Evolutionary conservation across 1,284 basidiomycete species (phyloP).

Genomic region (Crepidotus sp.): DNA sequence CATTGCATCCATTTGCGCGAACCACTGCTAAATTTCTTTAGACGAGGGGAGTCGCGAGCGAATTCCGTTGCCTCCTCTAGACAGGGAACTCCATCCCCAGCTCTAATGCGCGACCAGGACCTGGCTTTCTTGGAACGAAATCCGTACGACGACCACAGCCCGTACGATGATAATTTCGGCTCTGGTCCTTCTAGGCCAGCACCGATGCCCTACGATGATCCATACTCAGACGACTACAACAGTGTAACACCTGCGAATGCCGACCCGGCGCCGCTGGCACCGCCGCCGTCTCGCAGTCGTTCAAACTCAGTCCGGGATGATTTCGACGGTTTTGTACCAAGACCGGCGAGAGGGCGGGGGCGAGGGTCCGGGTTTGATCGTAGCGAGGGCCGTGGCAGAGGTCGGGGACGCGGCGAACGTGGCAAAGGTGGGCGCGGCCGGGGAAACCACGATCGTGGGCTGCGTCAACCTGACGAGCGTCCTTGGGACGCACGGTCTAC

Average conservation of each 20-base stretch:
- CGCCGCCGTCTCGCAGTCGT: constrained; percentile 11
- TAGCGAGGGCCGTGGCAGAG: constrained; percentile 22
- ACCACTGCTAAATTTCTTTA: constrained; percentile 21
- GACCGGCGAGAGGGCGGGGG: constrained; percentile 20
- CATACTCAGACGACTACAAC: constrained; percentile 47
- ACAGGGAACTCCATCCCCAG: constrained; percentile 40
- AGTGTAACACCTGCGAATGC: background rate
- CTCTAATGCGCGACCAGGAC: constrained; percentile 47
- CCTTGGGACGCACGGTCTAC: constrained; percentile 6
- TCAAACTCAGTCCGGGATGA: constrained; percentile 8
- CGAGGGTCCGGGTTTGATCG: constrained; percentile 20
- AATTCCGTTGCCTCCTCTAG: constrained; percentile 42
- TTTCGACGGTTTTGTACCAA: constrained; percentile 20
- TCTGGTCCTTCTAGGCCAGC: constrained; percentile 45
- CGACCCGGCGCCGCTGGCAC: constrained; percentile 17
- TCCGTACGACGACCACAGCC: constrained; percentile 54
- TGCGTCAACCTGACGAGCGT: constrained; percentile 7
- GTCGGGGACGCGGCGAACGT: constrained; percentile 23
- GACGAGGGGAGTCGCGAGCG: constrained; percentile 44
- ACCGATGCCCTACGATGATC: constrained; percentile 68
- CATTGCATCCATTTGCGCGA: constrained; percentile 4
- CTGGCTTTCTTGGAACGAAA: constrained; percentile 41
- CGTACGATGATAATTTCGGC: constrained; percentile 55
- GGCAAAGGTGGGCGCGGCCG: constrained; percentile 18
- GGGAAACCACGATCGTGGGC: constrained; percentile 9